These are phyloP conservation scores for Hypholoma sublateritium DNA, from an alignment of 768 basidiomycete species.

Conservation along the genomic window DNA sequence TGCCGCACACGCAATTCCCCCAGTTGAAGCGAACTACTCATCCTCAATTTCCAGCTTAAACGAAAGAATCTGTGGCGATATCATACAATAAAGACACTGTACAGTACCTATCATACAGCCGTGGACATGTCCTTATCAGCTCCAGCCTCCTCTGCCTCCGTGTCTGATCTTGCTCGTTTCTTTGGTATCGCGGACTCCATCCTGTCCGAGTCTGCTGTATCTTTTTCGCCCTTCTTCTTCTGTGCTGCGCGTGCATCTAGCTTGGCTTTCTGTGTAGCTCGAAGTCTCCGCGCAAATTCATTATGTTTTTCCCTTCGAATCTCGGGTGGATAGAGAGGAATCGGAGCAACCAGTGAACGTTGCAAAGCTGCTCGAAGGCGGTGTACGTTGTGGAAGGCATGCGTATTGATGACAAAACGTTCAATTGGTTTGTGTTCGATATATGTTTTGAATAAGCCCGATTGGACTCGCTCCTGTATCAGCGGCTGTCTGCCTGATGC, in stretches of 20 bases:
- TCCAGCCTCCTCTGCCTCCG: too few relatives aligned
- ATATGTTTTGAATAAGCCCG: neutral
- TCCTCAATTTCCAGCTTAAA: too few relatives aligned
- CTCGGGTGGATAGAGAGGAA: neutral
- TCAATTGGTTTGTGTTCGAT: slow-evolving; percentile 14
- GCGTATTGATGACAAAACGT: slow-evolving; percentile 15
- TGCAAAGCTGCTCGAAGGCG: slow-evolving; percentile 9
- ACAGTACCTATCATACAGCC: too few relatives aligned
- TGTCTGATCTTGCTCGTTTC: too few relatives aligned
- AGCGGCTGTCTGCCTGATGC: slow-evolving; percentile 8
- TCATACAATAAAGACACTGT: too few relatives aligned
- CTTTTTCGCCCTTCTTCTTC: too few relatives aligned
- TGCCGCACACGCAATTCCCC: too few relatives aligned
- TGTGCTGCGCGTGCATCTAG: neutral
- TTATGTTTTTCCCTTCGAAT: neutral
- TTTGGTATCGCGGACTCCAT: too few relatives aligned
- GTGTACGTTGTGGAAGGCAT: slow-evolving; percentile 19
- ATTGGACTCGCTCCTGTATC: slow-evolving; percentile 9
- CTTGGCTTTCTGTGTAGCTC: neutral
- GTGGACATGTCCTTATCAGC: too few relatives aligned
- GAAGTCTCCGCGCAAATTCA: neutral
- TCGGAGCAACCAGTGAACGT: slow-evolving; percentile 8
- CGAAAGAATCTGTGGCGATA: too few relatives aligned
- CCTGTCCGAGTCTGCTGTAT: too few relatives aligned
- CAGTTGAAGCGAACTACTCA: too few relatives aligned